Percentiles rank a stretch among this genome's conserved stretches.
Conservation (phyloP, 768 basidiomycete genomes). For the Termitomyces heimii region DNA sequence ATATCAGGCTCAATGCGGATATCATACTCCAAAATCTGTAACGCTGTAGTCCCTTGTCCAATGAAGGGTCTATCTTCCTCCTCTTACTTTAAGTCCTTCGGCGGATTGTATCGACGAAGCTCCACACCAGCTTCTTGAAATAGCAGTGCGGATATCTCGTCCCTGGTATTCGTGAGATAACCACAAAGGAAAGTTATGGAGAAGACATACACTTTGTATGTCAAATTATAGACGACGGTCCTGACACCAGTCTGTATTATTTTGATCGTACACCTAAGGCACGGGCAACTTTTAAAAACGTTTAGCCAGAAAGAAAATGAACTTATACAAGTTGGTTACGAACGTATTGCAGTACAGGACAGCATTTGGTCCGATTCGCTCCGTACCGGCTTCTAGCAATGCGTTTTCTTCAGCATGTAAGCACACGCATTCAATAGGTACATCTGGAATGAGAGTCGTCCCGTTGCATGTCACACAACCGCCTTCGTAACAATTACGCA, state of each 20-base stretch:
- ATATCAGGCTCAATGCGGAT: slow-evolving; percentile 43
- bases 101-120: slow-evolving; percentile 62
- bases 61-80: neutral
- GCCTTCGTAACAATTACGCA: slow-evolving; percentile 87
- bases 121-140: slow-evolving; percentile 81
- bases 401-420: slow-evolving; percentile 99
- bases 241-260: slow-evolving; percentile 93
- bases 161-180: slow-evolving; percentile 35
- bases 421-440: slow-evolving; percentile 79
- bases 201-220: slow-evolving; percentile 83
- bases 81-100: slow-evolving; percentile 18
- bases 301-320: neutral
- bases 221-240: slow-evolving; percentile 90
- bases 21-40: slow-evolving; percentile 22
- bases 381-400: slow-evolving; percentile 87
- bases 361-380: slow-evolving; percentile 74
- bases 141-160: slow-evolving; percentile 74
- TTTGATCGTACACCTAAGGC: slow-evolving; percentile 93
- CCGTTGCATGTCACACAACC: slow-evolving; percentile 83
- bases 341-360: slow-evolving; percentile 99
- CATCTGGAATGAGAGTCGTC: slow-evolving; percentile 33
- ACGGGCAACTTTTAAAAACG: slow-evolving; percentile 77
- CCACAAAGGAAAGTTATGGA: neutral
- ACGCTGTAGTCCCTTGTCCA: neutral
- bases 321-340: slow-evolving; percentile 18